Percentiles rank a stretch among this genome's conserved stretches.
Evolutionary conservation across 2,329 filamentous ascomycete species (phyloP).

Genomic region (Neurospora crassa): DNA sequence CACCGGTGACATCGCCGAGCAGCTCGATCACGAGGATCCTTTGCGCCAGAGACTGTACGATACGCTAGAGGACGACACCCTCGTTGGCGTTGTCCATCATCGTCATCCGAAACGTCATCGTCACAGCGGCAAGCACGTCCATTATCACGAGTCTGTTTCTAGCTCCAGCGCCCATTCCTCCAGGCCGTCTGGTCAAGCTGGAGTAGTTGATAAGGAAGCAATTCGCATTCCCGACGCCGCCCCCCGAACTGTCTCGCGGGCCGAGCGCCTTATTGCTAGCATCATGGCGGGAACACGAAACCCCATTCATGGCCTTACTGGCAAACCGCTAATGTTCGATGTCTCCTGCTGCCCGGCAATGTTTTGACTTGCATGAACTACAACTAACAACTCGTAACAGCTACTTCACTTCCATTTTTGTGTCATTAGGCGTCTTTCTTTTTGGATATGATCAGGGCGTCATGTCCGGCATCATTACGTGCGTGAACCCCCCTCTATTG

Average conservation of each 20-base stretch:
- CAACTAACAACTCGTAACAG: slow-evolving; percentile 35
- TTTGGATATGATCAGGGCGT: slow-evolving; percentile 88
- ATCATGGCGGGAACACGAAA: slow-evolving; percentile 78
- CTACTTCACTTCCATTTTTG: slow-evolving; percentile 90
- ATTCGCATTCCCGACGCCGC: slow-evolving; percentile 69
- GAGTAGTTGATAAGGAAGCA: slow-evolving; percentile 57
- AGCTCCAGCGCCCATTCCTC: slow-evolving; percentile 24
- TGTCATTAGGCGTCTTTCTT: slow-evolving; percentile 76
- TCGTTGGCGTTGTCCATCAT: slow-evolving; percentile 40
- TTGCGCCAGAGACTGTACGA: slow-evolving; percentile 60
- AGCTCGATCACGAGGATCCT: slow-evolving; percentile 76
- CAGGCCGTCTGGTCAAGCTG: slow-evolving; percentile 25
- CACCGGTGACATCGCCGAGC: slow-evolving; percentile 90
- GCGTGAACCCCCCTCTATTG: slow-evolving; percentile 23
- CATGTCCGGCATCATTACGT: slow-evolving; percentile 68
- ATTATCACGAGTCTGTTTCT: slow-evolving; percentile 46
- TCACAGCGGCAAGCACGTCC: slow-evolving; percentile 51
- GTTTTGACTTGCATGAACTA: neutral
- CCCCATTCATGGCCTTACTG: slow-evolving; percentile 83
- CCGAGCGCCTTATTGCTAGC: slow-evolving; percentile 62
- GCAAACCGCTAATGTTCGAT: slow-evolving; percentile 80
- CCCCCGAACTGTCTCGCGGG: slow-evolving; percentile 52
- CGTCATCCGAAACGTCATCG: slow-evolving; percentile 31
- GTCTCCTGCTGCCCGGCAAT: slow-evolving; percentile 3
- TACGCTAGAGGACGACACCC: slow-evolving; percentile 53